Conservation (phyloP, 2,329 filamentous ascomycete genomes). For the Curvularia hawaiiensis region DNA sequence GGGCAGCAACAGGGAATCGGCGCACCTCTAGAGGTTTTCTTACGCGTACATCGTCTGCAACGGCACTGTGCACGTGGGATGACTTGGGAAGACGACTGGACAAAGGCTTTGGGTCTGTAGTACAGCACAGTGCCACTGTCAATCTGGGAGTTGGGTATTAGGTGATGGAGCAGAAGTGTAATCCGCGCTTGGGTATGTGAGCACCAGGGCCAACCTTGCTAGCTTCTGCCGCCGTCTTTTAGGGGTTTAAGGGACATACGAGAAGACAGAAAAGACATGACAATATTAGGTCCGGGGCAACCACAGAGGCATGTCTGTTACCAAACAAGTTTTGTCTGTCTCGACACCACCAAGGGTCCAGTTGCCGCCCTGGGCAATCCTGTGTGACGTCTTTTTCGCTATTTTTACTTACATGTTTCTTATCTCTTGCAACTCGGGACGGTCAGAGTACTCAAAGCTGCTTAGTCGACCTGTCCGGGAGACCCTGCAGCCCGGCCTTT, state of each 20-base stretch:
- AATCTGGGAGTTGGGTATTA: background rate
- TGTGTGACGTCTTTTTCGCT: background rate
- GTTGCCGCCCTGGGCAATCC: background rate
- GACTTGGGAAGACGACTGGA: background rate
- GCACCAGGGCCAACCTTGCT: background rate
- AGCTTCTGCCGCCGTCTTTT: background rate
- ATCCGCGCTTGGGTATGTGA: background rate
- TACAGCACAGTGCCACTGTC: background rate
- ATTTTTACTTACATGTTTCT: background rate
- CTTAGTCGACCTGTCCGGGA: background rate
- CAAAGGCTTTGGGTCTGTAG: background rate
- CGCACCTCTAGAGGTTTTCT: background rate
- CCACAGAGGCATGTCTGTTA: background rate
- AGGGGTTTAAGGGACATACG: background rate
- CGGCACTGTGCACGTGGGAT: background rate
- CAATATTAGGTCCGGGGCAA: background rate
- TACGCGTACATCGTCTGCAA: background rate
- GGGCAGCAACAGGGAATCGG: background rate
- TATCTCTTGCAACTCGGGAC: background rate
- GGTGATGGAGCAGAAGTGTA: background rate
- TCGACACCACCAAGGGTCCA: background rate
- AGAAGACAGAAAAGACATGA: background rate
- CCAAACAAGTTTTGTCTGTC: background rate
- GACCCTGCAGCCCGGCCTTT: constrained; percentile 1
- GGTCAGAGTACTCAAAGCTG: constrained; percentile 1